Evolutionary conservation across 352 stramenopile species (phyloP).

Genomic region (Globisporangium nagaii): DNA sequence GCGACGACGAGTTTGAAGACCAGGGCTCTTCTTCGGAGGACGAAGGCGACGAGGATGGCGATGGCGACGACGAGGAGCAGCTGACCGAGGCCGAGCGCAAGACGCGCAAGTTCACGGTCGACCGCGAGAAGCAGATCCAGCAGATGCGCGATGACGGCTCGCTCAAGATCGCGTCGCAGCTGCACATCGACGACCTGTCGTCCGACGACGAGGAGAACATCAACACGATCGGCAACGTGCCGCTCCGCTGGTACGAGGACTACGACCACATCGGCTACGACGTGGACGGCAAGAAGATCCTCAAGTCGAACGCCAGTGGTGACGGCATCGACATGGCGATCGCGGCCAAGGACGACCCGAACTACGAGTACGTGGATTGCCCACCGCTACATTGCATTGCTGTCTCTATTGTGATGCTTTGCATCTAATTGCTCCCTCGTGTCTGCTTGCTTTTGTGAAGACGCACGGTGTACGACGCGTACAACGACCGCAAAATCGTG

Average conservation of each 20-base stretch:
- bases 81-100: conserved; percentile 81
- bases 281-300: conserved; percentile 94
- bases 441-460: conserved; percentile 17
- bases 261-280: conserved; percentile 99
- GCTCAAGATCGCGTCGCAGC: conserved; percentile 74
- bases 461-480: conserved; percentile 97
- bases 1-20: conserved; percentile 78
- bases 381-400: no score
- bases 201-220: conserved; percentile 96
- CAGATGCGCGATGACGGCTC: conserved; percentile 83
- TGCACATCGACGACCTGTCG: conserved; percentile 98
- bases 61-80: conserved; percentile 64
- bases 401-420: conserved; percentile 11
- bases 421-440: no score
- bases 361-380: conserved; percentile 92
- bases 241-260: conserved; percentile 99
- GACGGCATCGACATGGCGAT: conserved; percentile 89
- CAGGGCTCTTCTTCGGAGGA: conserved; percentile 83
- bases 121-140: conserved; percentile 73
- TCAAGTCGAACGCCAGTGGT: conserved; percentile 83
- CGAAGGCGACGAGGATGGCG: conserved; percentile 42
- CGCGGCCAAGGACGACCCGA: conserved; percentile 85
- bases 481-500: conserved; percentile 98
- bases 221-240: conserved; percentile 98
- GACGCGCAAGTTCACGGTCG: conserved; percentile 60